Base-by-base conservation (phyloP, 495 filamentous ascomycete genomes). In the Neurospora pannonica region DNA sequence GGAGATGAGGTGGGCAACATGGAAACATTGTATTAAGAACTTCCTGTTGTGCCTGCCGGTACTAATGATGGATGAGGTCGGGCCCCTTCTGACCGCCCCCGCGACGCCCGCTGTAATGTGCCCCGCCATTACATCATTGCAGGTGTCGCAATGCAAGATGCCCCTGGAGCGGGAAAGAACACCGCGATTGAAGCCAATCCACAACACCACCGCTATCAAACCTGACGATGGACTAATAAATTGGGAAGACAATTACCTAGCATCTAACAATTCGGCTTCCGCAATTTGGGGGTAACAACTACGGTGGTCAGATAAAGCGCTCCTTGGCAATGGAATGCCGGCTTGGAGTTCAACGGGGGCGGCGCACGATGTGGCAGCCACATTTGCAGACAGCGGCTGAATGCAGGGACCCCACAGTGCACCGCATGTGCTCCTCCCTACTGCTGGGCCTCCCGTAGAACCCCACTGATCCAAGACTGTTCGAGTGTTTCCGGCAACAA, bases 121-220 rank as follows among this genome's bases (percentile, higher is more conserved):
- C 75, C 75, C 73, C 75, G 73, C 73, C 73, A 76, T 76, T 75
- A 76, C 75, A 76, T 76, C 75, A 76, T 75, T 43, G 72, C 69
- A 73, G 28, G n/a, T 46, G 17, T 17, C 11, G 19, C 38, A 21
- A 21, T 36, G 19, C 42, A 21, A 21, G 43, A 46, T 36, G 34
- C 34, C 6, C 6, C 36, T n/a, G 10, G 46, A 28, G 46, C 46
- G 10, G 46, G 21, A 28, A 60, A 31, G 24, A 28, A 28, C 13
- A 60, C 48, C 24, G 54, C 28, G 24, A 31, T 31, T 60, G 24
- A 60, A 24, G 11, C 48, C 48, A 31, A 7, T 31, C 48, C 24
- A 60, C 43, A 48, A 11, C 43, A 48, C 9, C 43, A 5, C 43
- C 8, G 43, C 19, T 24, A 24, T 10, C 19, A 24, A 10, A 43